phyloP scores from a whole-genome alignment of 306 rosid genomes.

The Albizia julibrissin region DNA sequence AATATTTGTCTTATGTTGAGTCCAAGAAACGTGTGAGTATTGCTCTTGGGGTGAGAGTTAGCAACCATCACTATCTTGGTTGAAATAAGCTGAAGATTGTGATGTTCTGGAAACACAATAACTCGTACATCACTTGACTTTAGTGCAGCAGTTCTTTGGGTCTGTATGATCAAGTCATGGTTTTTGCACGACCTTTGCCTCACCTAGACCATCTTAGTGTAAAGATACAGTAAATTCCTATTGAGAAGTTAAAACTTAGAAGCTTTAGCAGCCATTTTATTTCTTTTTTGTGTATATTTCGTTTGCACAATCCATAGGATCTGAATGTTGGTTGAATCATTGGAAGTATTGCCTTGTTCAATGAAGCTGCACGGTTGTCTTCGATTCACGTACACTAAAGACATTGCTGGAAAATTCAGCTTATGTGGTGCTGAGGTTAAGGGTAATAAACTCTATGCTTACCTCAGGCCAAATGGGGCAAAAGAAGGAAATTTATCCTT shows the following conservation, averaged over 20 bases:
- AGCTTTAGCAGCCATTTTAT: not conserved
- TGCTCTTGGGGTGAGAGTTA: not conserved
- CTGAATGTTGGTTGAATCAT: not conserved
- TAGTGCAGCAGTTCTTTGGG: not conserved
- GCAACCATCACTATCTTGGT: not conserved
- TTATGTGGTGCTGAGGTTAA: constrained; percentile 57
- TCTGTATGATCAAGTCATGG: not conserved
- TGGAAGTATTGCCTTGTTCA: not conserved
- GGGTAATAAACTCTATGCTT: constrained; percentile 12
- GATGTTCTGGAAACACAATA: not conserved
- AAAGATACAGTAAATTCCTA: not conserved
- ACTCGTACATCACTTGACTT: not conserved
- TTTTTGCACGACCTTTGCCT: not conserved
- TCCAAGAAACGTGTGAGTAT: not conserved
- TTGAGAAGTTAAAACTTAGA: not conserved
- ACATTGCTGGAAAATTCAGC: constrained; percentile 71
- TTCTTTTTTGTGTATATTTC: not conserved
- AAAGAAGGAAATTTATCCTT: constrained; percentile 58
- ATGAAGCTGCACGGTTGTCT: constrained; percentile 43
- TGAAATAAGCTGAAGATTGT: not conserved
- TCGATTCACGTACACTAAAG: constrained; percentile 38
- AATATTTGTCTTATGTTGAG: not conserved
- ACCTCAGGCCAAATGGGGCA: constrained; percentile 29
- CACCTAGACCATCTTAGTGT: not conserved
- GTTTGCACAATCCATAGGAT: not conserved